phyloP scores from a whole-genome alignment of 352 stramenopile species.

The Globisporangium irregulare region DNA sequence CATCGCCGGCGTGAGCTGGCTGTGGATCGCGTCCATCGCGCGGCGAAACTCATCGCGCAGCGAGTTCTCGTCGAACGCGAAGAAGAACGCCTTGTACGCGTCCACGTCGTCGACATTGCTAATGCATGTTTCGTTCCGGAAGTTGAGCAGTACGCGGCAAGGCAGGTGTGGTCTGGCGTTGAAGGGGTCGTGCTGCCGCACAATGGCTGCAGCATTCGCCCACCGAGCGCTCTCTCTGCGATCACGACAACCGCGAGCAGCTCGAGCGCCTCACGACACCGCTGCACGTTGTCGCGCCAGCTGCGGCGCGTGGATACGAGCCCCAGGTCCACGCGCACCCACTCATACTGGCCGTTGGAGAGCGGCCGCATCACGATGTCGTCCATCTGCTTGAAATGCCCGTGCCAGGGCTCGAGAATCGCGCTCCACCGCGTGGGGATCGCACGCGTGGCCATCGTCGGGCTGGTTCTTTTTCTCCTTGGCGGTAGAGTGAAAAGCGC shows the following conservation, averaged over 20 bases:
- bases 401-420: too few relatives aligned
- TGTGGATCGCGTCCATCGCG: not conserved
- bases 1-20: not conserved
- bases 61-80: not conserved
- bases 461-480: too few relatives aligned
- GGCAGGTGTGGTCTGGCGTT: too few relatives aligned
- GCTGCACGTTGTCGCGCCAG: not conserved
- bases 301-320: not conserved
- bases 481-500: too few relatives aligned
- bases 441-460: too few relatives aligned
- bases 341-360: too few relatives aligned
- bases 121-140: not conserved
- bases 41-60: not conserved
- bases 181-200: too few relatives aligned
- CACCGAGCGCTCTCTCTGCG: not conserved
- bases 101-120: not conserved
- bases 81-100: constrained; percentile 1
- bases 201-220: not conserved
- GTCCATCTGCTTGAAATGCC: too few relatives aligned
- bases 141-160: too few relatives aligned
- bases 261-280: not conserved
- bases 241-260: not conserved
- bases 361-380: too few relatives aligned
- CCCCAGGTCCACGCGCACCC: not conserved
- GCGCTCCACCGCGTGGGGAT: too few relatives aligned